Evolutionary conservation across 371 early-diverging fungal species (phyloP).

Genomic region (Funneliformis caledonium): DNA sequence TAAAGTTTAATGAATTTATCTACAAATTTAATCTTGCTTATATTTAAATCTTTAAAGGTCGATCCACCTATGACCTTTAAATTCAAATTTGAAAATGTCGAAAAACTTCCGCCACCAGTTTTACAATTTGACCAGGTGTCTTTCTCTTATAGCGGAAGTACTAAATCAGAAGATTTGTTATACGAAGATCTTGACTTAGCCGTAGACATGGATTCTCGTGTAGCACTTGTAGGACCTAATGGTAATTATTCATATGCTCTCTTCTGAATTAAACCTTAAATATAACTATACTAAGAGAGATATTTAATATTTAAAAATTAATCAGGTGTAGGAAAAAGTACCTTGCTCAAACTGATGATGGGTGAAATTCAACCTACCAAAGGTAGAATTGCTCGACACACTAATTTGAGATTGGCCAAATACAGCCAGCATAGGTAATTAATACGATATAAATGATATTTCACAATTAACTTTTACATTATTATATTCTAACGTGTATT

Average conservation of each 20-base stretch:
- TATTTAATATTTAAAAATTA: background rate
- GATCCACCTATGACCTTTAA: conserved; percentile 73
- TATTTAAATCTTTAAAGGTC: conserved; percentile 35
- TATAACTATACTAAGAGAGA: background rate
- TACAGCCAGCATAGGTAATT: conserved; percentile 95
- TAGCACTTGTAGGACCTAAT: conserved; percentile 90
- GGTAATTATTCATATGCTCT: conserved; percentile 50
- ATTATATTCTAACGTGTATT: background rate
- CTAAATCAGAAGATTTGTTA: conserved; percentile 73
- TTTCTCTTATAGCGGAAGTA: conserved; percentile 88
- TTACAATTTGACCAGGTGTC: conserved; percentile 90
- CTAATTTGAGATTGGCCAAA: conserved; percentile 91
- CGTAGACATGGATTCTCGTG: conserved; percentile 96
- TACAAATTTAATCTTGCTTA: background rate
- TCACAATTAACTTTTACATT: background rate
- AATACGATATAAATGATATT: background rate
- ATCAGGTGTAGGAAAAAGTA: conserved; percentile 75
- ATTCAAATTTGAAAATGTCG: conserved; percentile 87
- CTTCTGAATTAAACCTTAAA: background rate
- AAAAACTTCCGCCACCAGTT: conserved; percentile 97
- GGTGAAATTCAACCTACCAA: conserved; percentile 83
- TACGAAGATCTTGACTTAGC: conserved; percentile 91
- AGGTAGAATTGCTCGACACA: conserved; percentile 89
- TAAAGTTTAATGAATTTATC: no score
- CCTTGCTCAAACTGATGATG: conserved; percentile 91